Evolutionary conservation across 2,329 filamentous ascomycete species (phyloP).

Genomic region (Davidsoniella australis): DNA sequence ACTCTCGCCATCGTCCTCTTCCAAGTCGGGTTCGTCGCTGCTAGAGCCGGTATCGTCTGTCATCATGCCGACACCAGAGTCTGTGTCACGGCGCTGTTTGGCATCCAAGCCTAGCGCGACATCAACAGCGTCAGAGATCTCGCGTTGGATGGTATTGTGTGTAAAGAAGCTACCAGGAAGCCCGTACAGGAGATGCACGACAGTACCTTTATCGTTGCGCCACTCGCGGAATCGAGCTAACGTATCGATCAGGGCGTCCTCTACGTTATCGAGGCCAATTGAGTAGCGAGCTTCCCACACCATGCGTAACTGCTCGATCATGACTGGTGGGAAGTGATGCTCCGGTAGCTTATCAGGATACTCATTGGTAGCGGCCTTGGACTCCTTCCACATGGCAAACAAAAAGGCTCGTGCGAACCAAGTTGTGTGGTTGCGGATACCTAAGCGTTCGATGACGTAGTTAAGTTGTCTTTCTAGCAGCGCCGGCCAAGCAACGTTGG

Average conservation of each 20-base stretch:
- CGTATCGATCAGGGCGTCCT: conserved; percentile 1
- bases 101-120: neutral
- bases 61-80: neutral
- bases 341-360: neutral
- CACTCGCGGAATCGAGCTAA: conserved; percentile 3
- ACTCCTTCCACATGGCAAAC: conserved; percentile 8
- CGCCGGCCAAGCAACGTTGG: conserved; percentile 2
- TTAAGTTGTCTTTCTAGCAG: conserved; percentile 1
- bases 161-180: too few species aligned
- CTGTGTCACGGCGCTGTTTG: neutral
- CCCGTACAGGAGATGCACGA: neutral
- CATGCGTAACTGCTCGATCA: neutral
- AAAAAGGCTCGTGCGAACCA: conserved; percentile 6
- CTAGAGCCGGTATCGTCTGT: neutral
- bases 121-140: neutral
- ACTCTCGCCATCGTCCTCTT: neutral
- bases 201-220: neutral
- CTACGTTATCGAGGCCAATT: conserved; percentile 1
- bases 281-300: neutral
- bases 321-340: neutral
- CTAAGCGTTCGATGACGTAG: neutral
- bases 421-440: neutral
- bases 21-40: neutral
- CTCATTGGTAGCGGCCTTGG: neutral
- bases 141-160: too few species aligned